Conservation (phyloP, 2,329 filamentous ascomycete species). For the Paraconiothyrium brasiliense region DNA sequence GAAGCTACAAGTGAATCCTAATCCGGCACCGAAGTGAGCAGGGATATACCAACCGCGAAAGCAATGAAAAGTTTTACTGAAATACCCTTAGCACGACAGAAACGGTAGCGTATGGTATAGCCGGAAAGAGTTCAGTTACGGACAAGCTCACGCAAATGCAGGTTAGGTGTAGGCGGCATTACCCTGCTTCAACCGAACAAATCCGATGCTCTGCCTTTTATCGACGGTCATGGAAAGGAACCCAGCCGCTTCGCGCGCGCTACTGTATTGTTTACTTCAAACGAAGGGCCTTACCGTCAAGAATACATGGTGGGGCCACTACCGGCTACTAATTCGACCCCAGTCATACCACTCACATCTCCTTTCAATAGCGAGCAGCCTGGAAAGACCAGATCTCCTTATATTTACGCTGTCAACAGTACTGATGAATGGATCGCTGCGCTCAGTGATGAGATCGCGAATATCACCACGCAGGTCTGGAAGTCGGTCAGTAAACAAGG, state of each 20-base stretch:
- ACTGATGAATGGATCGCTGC: conserved; percentile 15
- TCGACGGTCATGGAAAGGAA: conserved; percentile 21
- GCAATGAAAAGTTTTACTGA: not conserved
- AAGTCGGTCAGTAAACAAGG: conserved; percentile 27
- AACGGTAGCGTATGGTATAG: conserved; percentile 6
- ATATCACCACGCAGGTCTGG: conserved; percentile 35
- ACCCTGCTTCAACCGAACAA: conserved; percentile 33
- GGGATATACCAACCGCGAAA: not conserved
- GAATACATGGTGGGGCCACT: conserved; percentile 63
- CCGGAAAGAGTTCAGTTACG: too few species aligned
- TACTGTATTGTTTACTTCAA: conserved; percentile 27
- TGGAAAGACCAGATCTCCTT: conserved; percentile 24
- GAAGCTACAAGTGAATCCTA: conserved; percentile 13
- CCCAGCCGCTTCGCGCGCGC: conserved; percentile 33
- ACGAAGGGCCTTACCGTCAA: conserved; percentile 45
- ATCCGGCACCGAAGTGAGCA: conserved; percentile 13
- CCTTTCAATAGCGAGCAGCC: conserved; percentile 31
- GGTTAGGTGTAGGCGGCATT: conserved; percentile 11
- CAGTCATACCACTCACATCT: conserved; percentile 32
- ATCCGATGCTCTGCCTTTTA: conserved; percentile 28
- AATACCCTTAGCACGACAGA: conserved; percentile 1
- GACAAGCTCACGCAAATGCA: not conserved
- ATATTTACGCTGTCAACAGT: conserved; percentile 8
- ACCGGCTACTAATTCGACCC: conserved; percentile 54
- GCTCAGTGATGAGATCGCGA: conserved; percentile 27